Evolutionary conservation across 148 eudicot genomes (phyloP).

Genomic region (Diospyros lotus): DNA sequence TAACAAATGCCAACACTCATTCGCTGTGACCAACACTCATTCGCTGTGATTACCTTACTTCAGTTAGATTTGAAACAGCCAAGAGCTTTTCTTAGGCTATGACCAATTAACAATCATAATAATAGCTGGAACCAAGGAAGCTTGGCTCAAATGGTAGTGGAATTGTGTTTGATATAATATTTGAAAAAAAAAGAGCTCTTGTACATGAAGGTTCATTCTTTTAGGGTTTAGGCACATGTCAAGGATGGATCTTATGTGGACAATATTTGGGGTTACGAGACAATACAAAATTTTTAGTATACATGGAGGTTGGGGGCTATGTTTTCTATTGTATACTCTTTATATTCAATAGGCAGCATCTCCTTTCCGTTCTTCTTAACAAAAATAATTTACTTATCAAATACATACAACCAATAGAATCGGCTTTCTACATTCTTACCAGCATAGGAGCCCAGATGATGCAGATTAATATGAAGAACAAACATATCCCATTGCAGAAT

Average conservation of each 20-base stretch:
- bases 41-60: too few relatives aligned
- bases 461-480: conserved; percentile 82
- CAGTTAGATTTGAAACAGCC: too few relatives aligned
- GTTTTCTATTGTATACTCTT: neutral
- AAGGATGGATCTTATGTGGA: neutral
- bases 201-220: neutral
- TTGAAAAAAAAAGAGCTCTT: neutral
- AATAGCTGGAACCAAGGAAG: neutral
- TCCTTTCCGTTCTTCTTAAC: conserved; percentile 1
- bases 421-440: conserved; percentile 44
- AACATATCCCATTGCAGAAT: conserved; percentile 92
- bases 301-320: neutral
- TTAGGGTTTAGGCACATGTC: neutral
- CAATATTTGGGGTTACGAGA: neutral
- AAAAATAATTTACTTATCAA: neutral
- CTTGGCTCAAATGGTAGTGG: neutral
- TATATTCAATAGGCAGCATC: neutral
- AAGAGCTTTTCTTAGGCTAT: too few relatives aligned
- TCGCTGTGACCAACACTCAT: too few relatives aligned
- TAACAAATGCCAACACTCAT: too few relatives aligned
- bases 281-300: neutral
- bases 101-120: neutral
- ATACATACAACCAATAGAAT: conserved; percentile 3
- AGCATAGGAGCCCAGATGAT: conserved; percentile 99
- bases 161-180: neutral